Percentiles rank a stretch among this genome's conserved stretches.
These are phyloP conservation scores for Schizophyllum amplum DNA, from an alignment of 1,284 basidiomycete species.

Conservation along the genomic window DNA sequence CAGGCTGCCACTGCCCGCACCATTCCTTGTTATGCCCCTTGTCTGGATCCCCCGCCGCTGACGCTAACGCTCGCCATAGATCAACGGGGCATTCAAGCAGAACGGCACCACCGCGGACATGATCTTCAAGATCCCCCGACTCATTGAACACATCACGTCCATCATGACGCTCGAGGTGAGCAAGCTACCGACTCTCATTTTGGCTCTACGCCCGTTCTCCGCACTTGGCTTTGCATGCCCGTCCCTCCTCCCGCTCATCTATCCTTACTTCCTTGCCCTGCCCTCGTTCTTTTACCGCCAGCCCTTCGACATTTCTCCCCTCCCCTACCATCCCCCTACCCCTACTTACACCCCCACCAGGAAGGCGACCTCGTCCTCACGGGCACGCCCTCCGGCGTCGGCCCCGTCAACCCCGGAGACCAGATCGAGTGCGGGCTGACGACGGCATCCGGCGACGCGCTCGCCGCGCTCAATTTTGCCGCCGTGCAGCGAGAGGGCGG, in stretches of 20 bases:
- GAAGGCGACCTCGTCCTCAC: slow-evolving; percentile 87
- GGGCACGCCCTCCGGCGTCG: slow-evolving; percentile 89
- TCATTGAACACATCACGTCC: slow-evolving; percentile 87
- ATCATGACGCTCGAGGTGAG: slow-evolving; percentile 91
- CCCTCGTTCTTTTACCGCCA: too few relatives aligned
- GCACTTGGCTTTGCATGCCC: background rate
- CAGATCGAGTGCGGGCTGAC: slow-evolving; percentile 71
- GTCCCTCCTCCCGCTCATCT: background rate
- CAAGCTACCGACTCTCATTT: slow-evolving; percentile 4
- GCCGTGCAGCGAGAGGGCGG: slow-evolving; percentile 66
- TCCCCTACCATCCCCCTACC: slow-evolving; percentile 4
- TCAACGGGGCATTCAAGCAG: slow-evolving; percentile 82
- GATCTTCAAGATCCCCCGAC: slow-evolving; percentile 88
- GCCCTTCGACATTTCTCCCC: too few relatives aligned
- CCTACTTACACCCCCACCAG: slow-evolving; percentile 26
- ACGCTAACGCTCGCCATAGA: slow-evolving; percentile 29
- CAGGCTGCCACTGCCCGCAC: background rate
- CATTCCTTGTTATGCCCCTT: background rate
- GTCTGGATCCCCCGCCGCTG: background rate
- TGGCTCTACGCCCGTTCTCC: background rate
- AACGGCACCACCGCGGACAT: slow-evolving; percentile 83
- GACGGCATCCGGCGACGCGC: slow-evolving; percentile 47
- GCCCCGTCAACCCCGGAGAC: slow-evolving; percentile 73
- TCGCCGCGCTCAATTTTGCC: slow-evolving; percentile 59
- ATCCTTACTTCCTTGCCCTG: too few relatives aligned